Evolutionary conservation across 768 basidiomycete species (phyloP).

Genomic region (Panellus pusillus): DNA sequence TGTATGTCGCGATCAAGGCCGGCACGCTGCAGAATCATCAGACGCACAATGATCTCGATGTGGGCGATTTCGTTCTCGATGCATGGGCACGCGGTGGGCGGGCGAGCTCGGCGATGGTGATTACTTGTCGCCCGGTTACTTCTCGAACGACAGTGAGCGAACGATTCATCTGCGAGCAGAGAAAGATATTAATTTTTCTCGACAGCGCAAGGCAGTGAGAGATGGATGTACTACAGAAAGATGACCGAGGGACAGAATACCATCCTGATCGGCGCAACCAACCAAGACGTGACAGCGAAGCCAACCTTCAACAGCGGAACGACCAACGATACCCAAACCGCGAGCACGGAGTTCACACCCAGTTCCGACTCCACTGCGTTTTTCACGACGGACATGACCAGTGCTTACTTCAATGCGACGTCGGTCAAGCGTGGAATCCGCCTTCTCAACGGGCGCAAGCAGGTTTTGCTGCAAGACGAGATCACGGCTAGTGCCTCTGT

Average conservation of each 20-base stretch:
- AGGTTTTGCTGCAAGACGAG: constrained; percentile 94
- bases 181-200: background rate
- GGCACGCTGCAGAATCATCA: constrained; percentile 81
- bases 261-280: constrained; percentile 67
- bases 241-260: constrained; percentile 98
- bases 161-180: background rate
- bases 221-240: constrained; percentile 96
- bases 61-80: constrained; percentile 94
- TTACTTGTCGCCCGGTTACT: constrained; percentile 14
- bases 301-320: constrained; percentile 57
- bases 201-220: constrained; percentile 52
- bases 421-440: constrained; percentile 86
- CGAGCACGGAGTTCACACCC: constrained; percentile 74
- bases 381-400: constrained; percentile 74
- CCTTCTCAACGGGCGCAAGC: constrained; percentile 76
- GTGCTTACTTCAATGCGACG: constrained; percentile 73
- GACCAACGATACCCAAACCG: constrained; percentile 69
- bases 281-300: constrained; percentile 76
- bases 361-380: constrained; percentile 68
- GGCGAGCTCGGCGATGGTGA: constrained; percentile 74
- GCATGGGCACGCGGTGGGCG: constrained; percentile 90
- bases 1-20: constrained; percentile 88
- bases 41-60: constrained; percentile 93
- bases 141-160: constrained; percentile 17
- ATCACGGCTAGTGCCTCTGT: constrained; percentile 58